These are phyloP conservation scores for Avicennia marina DNA, from an alignment of 257 asterid genomes.

Conservation along the genomic window DNA sequence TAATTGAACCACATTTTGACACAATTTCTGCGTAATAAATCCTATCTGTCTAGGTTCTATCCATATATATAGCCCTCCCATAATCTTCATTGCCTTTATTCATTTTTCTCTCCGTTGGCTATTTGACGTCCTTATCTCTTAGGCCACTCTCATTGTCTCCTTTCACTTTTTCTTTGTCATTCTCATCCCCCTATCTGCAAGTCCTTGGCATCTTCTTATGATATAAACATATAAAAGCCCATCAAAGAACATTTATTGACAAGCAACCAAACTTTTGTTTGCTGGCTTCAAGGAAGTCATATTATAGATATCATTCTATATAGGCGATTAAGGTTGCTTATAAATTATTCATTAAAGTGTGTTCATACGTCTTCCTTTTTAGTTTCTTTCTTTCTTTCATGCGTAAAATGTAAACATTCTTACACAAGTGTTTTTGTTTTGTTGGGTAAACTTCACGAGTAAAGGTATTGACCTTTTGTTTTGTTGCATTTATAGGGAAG, in stretches of 20 bases:
- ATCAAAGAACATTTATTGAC: neutral
- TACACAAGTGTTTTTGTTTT: no score
- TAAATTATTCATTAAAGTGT: neutral
- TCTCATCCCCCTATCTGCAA: constrained; percentile 17
- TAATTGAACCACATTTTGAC: neutral
- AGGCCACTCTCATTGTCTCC: neutral
- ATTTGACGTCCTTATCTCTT: neutral
- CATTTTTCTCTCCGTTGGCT: neutral
- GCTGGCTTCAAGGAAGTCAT: constrained; percentile 1
- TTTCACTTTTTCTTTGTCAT: constrained; percentile 4
- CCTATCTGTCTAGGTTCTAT: neutral
- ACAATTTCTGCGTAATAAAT: neutral
- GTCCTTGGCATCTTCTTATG: constrained; percentile 10
- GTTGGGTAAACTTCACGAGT: no score
- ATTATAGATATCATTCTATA: neutral
- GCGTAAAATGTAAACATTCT: no score
- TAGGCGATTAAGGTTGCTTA: neutral
- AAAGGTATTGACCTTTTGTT: no score
- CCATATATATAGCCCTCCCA: neutral
- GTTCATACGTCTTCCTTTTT: neutral
- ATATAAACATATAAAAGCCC: constrained; percentile 13
- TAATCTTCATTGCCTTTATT: neutral
- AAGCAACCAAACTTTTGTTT: neutral
- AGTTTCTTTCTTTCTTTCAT: neutral
- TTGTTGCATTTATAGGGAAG: no score